A percentile compares a stretch with the other conserved stretches of the same genome.
These are phyloP conservation scores for Neonectria sp. DNA, from an alignment of 2,329 filamentous ascomycete genomes.

Conservation along the genomic window DNA sequence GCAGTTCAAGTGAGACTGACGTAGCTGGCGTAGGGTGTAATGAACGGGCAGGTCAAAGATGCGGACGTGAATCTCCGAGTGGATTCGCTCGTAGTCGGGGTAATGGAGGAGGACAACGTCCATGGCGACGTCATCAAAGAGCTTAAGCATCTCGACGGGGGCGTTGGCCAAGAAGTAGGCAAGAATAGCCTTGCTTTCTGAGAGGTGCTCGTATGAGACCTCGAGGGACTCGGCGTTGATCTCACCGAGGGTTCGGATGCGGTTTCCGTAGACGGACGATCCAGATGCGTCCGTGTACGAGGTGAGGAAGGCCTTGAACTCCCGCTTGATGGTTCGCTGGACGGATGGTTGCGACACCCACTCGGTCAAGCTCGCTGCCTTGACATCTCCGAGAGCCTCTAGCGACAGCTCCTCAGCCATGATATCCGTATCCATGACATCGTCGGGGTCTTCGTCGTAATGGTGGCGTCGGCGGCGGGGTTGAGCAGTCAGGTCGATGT, in stretches of 20 bases:
- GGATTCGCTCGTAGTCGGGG: conserved; percentile 97
- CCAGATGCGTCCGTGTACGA: conserved; percentile 94
- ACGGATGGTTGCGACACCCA: conserved; percentile 95
- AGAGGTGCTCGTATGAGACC: conserved; percentile 94
- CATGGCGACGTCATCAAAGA: conserved; percentile 97
- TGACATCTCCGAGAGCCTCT: conserved; percentile 92
- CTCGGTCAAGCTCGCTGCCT: conserved; percentile 92
- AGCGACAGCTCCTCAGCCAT: conserved; percentile 97
- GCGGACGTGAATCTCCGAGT: conserved; percentile 97
- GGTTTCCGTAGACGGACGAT: conserved; percentile 93
- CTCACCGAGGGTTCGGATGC: conserved; percentile 95
- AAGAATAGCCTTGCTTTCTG: conserved; percentile 90
- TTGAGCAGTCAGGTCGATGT: conserved; percentile 88
- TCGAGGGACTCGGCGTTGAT: conserved; percentile 97
- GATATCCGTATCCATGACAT: conserved; percentile 92
- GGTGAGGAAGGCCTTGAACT: conserved; percentile 98
- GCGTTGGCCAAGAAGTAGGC: conserved; percentile 98
- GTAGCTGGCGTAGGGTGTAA: conserved; percentile 94
- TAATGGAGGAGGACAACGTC: conserved; percentile 97
- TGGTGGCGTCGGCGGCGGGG: conserved; percentile 87
- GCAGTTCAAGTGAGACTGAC: conserved; percentile 96
- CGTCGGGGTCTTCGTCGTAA: conserved; percentile 95
- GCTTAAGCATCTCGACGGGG: conserved; percentile 93
- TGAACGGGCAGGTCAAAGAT: conserved; percentile 95
- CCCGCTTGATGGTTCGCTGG: conserved; percentile 91